Conservation (phyloP, 495 filamentous ascomycete genomes). For the Xylaria bambusicola region DNA sequence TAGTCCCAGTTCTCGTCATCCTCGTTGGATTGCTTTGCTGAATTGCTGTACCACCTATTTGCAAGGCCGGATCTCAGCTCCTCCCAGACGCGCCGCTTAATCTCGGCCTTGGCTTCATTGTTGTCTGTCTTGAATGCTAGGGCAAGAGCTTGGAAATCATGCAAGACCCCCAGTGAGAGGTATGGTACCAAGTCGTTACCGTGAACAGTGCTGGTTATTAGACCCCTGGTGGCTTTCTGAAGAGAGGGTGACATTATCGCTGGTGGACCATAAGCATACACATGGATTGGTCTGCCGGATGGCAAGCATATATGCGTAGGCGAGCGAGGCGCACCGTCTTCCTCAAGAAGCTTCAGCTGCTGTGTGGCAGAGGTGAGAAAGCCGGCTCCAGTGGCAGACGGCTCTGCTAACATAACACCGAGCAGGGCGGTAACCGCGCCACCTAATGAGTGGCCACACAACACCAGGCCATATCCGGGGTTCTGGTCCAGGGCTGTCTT, state of each 20-base stretch:
- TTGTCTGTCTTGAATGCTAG: conserved; percentile 72
- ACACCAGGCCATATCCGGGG: conserved; percentile 70
- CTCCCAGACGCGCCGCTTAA: conserved; percentile 66
- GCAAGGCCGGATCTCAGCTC: conserved; percentile 52
- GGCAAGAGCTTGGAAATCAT: conserved; percentile 73
- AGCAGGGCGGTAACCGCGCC: conserved; percentile 74
- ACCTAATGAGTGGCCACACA: conserved; percentile 77
- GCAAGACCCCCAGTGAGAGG: conserved; percentile 71
- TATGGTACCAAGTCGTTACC: conserved; percentile 73
- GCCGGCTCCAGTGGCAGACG: conserved; percentile 43
- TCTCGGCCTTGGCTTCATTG: conserved; percentile 62
- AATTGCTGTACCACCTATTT: conserved; percentile 46
- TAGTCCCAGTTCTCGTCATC: conserved; percentile 73
- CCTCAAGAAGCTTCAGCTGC: conserved; percentile 45
- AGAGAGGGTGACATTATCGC: conserved; percentile 73
- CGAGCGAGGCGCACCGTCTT: conserved; percentile 20
- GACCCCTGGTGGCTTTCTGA: conserved; percentile 67
- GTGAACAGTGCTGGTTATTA: conserved; percentile 75
- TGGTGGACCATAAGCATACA: conserved; percentile 78
- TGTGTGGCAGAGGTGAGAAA: conserved; percentile 51
- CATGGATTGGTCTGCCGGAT: conserved; percentile 68
- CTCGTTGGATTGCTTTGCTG: conserved; percentile 23
- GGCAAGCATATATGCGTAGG: conserved; percentile 56
- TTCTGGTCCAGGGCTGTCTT: conserved; percentile 71
- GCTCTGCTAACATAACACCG: conserved; percentile 72